A percentile compares a stretch with the other conserved stretches of the same genome.
These are phyloP conservation scores for Colletotrichum sidae DNA, from an alignment of 2,329 filamentous ascomycete species.

Conservation along the genomic window DNA sequence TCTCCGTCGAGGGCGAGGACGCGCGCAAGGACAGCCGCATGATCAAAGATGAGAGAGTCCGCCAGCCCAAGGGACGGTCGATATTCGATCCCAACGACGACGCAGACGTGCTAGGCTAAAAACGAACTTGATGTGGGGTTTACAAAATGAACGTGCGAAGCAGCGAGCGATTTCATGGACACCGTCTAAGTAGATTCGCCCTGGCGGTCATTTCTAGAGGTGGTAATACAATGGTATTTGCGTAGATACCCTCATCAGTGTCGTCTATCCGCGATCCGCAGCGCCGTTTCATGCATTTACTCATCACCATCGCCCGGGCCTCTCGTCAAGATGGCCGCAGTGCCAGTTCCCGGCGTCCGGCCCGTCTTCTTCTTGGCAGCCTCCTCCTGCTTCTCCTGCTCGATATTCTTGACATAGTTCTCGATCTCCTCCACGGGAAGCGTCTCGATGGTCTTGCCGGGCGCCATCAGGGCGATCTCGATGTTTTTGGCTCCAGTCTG, in stretches of 20 bases:
- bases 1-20: slow-evolving; percentile 93
- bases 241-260: slow-evolving; percentile 36
- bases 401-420: slow-evolving; percentile 97
- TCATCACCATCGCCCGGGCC: slow-evolving; percentile 52
- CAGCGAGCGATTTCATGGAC: slow-evolving; percentile 35
- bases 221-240: slow-evolving; percentile 52
- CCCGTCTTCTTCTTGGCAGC: slow-evolving; percentile 96
- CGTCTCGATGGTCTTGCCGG: slow-evolving; percentile 91
- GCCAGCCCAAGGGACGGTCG: slow-evolving; percentile 65
- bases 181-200: slow-evolving; percentile 35
- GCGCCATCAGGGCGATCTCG: slow-evolving; percentile 98
- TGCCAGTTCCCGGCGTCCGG: slow-evolving; percentile 75
- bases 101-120: slow-evolving; percentile 80
- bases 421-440: slow-evolving; percentile 96
- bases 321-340: slow-evolving; percentile 80
- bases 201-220: slow-evolving; percentile 44
- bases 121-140: slow-evolving; percentile 31
- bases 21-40: slow-evolving; percentile 87
- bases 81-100: slow-evolving; percentile 83
- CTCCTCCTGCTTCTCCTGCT: slow-evolving; percentile 99
- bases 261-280: slow-evolving; percentile 35
- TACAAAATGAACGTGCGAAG: slow-evolving; percentile 2
- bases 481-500: slow-evolving; percentile 99
- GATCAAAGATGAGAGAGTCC: slow-evolving; percentile 89
- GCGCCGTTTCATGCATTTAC: slow-evolving; percentile 37